Evolutionary conservation across 768 basidiomycete genomes (phyloP), one percentile per base, ranked within the genome.

Genomic region (Phaeolepiota aurea): DNA sequence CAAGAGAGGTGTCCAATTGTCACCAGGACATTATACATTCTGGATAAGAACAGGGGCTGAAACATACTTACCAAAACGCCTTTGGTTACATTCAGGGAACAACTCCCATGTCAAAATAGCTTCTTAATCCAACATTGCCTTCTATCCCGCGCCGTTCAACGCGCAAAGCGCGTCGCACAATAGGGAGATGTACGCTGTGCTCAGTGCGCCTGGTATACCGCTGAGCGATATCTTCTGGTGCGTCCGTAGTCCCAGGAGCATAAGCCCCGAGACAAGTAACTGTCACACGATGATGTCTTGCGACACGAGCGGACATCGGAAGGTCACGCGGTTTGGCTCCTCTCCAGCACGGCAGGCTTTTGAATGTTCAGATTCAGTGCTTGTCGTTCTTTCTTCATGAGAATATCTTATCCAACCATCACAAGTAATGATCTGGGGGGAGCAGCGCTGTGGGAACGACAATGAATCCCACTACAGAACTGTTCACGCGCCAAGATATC

Each of bases 11-110:
- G 67, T 30, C 83, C 82, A 25, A 86, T 61, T 20, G 64, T 68
- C 15, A 84, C 56, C 15, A 77, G 63, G 15, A 83, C 74, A 21
- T 63, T 81, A 49, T 87, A 87, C 2, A 76, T 69, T 31, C 84
- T 87, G 48, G 19, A 43, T 35, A 18, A n/a, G 12, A 42, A 37
- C 18, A 37, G 18, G 10, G 16, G 3, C 18, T 12, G 25, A 41
- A 13, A 41, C 21, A 22, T 35, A 20, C 44, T 22, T n/a, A 12
- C 19, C n/a, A 9, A 12, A 37, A 41, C 34, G 35, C 18, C n/a
- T n/a, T n/a, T n/a, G n/a, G n/a, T n/a, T n/a, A n/a, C n/a, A n/a
- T 9, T 13, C 22, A 41, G 20, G 23, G 40, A 28, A 30, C 22
- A 14, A 63, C 71, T 58, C 54, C 84, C 83, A 81, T 63, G 56